Base-by-base conservation (phyloP, 768 basidiomycete species). In the Mycena rosella region DNA sequence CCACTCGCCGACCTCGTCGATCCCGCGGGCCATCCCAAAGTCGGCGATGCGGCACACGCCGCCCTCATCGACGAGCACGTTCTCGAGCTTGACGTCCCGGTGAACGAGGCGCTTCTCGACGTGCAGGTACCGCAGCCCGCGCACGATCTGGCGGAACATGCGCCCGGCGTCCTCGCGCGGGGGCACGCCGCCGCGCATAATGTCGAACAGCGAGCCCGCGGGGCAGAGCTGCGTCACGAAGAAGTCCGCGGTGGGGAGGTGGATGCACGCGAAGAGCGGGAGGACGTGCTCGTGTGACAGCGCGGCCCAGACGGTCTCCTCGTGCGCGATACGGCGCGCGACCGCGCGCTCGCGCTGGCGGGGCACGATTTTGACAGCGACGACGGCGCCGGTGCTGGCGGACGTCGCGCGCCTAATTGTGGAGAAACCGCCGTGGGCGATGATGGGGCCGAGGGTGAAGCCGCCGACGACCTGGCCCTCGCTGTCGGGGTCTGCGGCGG, bases 61-160 rank as follows among this genome's bases (percentile, higher is more conserved):
- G 83, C 88, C 89, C 76, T 94, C 92, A 77, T 96, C 95, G 59
- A 96, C 90, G 47, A 99, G 88, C 54, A 99, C 89, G 81, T 99
- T 99, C 81, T 99, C 98, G 65, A 98, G 88, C 82, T 99, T 99
- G 78, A 99, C 83, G 80, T 99, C 98, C 73, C 96, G 88, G 81
- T 99, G 97, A 60, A 96, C 92, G 72, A 92, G 88, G 10, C 85
- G 80, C 29, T 89, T 91, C 45, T 87, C 86, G 65, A 91, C 88
- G 77, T 97, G 95, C 75, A 97, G 79, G 80, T 96, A 96, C 58
- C 89, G 86, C 75, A 96, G 79, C 22, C 93, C 95, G 60, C 91
- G 83, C 56, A 94, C 93, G 71, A 96, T 86, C 83, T 96, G 94
- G 60, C 91, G 85, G 76, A 96, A 95, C 87, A 95, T 89, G 84